Percentiles rank a stretch among this genome's conserved stretches.
Conservation (phyloP, 2,329 filamentous ascomycete species). For the Pseudogymnoascus sp. region DNA sequence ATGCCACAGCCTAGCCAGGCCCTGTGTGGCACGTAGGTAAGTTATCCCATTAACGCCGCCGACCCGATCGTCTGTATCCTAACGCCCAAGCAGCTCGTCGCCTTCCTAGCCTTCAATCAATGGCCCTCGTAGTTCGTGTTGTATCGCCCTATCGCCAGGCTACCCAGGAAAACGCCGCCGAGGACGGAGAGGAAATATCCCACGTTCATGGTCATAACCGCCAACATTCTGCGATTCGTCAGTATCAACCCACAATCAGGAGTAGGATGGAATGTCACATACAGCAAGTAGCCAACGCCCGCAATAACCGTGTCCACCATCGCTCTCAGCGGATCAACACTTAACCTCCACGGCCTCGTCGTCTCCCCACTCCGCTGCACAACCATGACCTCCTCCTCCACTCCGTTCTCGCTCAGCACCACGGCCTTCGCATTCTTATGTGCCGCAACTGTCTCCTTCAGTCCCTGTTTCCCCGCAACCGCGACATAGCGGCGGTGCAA, state of each 20-base stretch:
- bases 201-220: constrained; percentile 82
- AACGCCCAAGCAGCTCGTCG: background rate
- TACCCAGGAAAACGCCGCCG: constrained; percentile 73
- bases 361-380: constrained; percentile 48
- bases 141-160: constrained; percentile 42
- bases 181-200: constrained; percentile 79
- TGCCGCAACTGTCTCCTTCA: constrained; percentile 34
- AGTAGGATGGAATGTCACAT: constrained; percentile 34
- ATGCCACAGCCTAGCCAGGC: background rate
- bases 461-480: constrained; percentile 53
- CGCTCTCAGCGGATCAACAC: constrained; percentile 67
- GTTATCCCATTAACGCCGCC: constrained; percentile 1
- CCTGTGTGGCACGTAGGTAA: background rate
- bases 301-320: constrained; percentile 60
- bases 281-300: constrained; percentile 82
- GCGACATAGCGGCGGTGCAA: constrained; percentile 68
- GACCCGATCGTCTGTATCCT: background rate
- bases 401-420: constrained; percentile 63
- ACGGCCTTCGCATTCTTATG: constrained; percentile 49
- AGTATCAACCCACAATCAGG: constrained; percentile 13
- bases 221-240: constrained; percentile 61
- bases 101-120: background rate
- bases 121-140: constrained; percentile 12
- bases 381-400: constrained; percentile 72
- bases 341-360: constrained; percentile 68